These are phyloP conservation scores for Trichoderma pleuroti DNA, from an alignment of 2,329 filamentous ascomycete genomes.

Conservation along the genomic window DNA sequence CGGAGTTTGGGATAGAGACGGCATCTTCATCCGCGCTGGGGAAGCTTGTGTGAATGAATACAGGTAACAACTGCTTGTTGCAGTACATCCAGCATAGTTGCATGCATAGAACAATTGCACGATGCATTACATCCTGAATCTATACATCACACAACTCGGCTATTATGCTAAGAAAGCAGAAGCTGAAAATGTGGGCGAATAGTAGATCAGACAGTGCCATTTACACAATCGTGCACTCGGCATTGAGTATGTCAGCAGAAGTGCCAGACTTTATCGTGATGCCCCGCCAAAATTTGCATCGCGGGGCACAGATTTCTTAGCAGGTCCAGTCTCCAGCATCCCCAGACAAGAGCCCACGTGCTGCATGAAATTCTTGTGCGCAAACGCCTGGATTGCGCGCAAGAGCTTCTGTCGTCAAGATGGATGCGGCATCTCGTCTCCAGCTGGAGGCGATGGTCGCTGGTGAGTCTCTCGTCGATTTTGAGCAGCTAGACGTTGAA, in stretches of 20 bases:
- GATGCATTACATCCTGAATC: not conserved
- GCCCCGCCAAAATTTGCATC: constrained; percentile 25
- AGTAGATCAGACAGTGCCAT: not conserved
- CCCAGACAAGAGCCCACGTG: constrained; percentile 7
- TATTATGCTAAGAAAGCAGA: not conserved
- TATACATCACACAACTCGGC: not conserved
- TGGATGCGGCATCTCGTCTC: constrained; percentile 18
- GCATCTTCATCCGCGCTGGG: not conserved
- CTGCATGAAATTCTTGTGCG: constrained; percentile 3
- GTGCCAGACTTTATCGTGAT: constrained; percentile 15
- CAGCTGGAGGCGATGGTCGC: constrained; percentile 8
- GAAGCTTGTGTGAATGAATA: not conserved
- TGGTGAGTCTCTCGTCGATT: constrained; percentile 17
- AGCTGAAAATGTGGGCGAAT: not conserved
- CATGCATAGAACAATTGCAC: not conserved
- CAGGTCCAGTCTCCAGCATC: constrained; percentile 3
- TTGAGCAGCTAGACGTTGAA: not conserved
- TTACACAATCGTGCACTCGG: not conserved
- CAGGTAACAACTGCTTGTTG: not conserved
- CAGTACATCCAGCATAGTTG: not conserved
- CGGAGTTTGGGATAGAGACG: not conserved
- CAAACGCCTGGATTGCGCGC: constrained; percentile 1
- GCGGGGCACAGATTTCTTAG: constrained; percentile 20
- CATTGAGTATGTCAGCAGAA: not conserved
- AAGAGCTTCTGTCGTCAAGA: constrained; percentile 3